Percentiles rank a stretch among this genome's conserved stretches.
phyloP scores from a whole-genome alignment of 2,329 filamentous ascomycete genomes.

The Amesomyces nigricolor region DNA sequence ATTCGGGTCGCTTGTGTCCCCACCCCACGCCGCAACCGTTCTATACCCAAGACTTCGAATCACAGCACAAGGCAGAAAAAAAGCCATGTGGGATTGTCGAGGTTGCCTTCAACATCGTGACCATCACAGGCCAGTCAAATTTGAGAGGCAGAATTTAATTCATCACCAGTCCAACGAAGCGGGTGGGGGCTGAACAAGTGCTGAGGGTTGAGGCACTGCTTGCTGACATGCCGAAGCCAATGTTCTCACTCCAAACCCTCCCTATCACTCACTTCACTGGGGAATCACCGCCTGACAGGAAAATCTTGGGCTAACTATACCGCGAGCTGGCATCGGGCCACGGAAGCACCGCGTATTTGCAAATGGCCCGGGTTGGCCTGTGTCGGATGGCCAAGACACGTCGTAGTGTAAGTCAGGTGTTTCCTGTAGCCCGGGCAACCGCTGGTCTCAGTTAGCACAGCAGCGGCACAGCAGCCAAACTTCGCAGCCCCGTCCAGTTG shows the following conservation, averaged over 20 bases:
- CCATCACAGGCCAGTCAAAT: constrained; percentile 19
- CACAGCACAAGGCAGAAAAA: constrained; percentile 15
- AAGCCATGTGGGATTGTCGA: constrained; percentile 20
- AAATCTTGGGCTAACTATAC: background rate
- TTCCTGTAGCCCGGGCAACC: constrained; percentile 20
- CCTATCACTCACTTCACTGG: background rate
- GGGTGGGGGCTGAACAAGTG: constrained; percentile 16
- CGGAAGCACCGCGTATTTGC: constrained; percentile 1
- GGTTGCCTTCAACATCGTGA: constrained; percentile 12
- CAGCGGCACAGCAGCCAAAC: background rate
- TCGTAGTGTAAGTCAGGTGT: constrained; percentile 18
- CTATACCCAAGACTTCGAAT: background rate
- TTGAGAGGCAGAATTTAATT: constrained; percentile 13
- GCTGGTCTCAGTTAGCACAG: constrained; percentile 10
- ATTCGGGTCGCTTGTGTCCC: constrained; percentile 7
- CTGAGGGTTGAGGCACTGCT: background rate
- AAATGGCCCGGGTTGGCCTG: background rate
- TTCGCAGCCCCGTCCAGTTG: background rate
- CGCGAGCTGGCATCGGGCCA: constrained; percentile 12
- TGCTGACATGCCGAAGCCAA: constrained; percentile 5
- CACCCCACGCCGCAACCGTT: constrained; percentile 7
- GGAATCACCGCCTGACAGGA: constrained; percentile 15
- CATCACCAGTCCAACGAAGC: constrained; percentile 5
- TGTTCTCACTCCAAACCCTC: background rate
- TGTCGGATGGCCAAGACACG: constrained; percentile 2